Conservation (phyloP, 2,329 filamentous ascomycete species). For the Moelleriella libera region DNA sequence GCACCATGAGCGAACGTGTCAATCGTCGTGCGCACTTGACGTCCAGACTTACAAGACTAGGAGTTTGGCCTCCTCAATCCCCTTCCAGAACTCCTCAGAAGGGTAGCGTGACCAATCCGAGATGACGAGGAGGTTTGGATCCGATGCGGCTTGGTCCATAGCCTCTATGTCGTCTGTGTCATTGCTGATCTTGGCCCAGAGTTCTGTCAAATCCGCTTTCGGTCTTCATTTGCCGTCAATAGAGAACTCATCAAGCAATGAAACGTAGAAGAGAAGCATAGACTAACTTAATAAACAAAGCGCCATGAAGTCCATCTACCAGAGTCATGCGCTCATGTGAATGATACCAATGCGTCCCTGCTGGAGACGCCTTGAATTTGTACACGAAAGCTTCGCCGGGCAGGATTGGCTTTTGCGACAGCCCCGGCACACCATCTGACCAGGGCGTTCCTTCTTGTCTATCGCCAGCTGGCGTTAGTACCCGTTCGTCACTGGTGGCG, state of each 20-base stretch:
- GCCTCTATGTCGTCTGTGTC: slow-evolving; percentile 4
- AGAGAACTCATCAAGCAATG: no score
- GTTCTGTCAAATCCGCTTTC: background rate
- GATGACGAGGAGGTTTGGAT: slow-evolving; percentile 4
- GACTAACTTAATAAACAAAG: slow-evolving; percentile 1
- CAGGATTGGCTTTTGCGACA: slow-evolving; percentile 25
- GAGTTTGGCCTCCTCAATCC: background rate
- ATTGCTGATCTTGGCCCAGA: slow-evolving; percentile 1
- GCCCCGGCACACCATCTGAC: slow-evolving; percentile 30
- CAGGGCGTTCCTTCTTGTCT: slow-evolving; percentile 16
- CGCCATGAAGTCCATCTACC: slow-evolving; percentile 6
- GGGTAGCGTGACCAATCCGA: slow-evolving; percentile 7
- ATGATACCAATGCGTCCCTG: slow-evolving; percentile 6
- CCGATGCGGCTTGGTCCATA: slow-evolving; percentile 1
- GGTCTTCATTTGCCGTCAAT: background rate
- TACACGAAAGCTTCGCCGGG: slow-evolving; percentile 21
- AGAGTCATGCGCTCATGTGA: slow-evolving; percentile 4
- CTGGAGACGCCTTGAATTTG: slow-evolving; percentile 4
- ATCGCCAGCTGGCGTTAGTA: background rate
- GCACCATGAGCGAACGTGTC: background rate
- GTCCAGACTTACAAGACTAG: background rate
- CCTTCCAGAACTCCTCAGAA: slow-evolving; percentile 4
- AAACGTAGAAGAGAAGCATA: background rate
- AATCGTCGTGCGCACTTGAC: background rate
- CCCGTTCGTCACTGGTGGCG: background rate